Percentiles rank a stretch among this genome's conserved stretches.
phyloP scores from a whole-genome alignment of 2,329 filamentous ascomycete species.

The Venturia pyrina region DNA sequence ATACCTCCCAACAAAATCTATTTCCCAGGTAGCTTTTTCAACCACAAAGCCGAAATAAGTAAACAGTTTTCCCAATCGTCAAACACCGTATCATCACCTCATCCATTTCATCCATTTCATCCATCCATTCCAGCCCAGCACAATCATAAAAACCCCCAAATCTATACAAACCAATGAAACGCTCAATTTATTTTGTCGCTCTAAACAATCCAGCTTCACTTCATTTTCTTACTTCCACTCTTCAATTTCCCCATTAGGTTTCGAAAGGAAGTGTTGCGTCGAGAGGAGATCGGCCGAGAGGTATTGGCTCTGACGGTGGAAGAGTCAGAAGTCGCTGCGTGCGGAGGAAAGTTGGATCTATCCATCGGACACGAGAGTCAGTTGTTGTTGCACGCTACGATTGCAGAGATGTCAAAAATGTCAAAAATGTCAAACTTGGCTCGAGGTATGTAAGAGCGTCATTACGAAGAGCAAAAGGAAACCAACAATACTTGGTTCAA shows the following conservation, averaged over 20 bases:
- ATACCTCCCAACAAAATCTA: too few relatives aligned
- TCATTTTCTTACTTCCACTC: neutral
- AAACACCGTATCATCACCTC: too few relatives aligned
- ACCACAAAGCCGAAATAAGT: too few relatives aligned
- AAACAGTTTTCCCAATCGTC: too few relatives aligned
- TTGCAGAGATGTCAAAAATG: too few relatives aligned
- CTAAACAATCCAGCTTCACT: neutral
- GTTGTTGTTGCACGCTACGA: neutral
- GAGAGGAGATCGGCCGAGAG: neutral
- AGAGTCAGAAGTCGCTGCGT: neutral
- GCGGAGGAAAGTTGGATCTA: neutral
- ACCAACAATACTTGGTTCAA: too few relatives aligned
- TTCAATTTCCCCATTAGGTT: constrained; percentile 1
- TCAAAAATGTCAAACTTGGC: neutral
- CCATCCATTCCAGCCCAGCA: too few relatives aligned
- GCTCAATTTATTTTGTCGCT: neutral
- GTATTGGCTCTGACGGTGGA: neutral
- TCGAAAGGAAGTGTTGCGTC: neutral
- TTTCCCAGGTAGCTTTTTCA: too few relatives aligned
- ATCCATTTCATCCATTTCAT: too few relatives aligned
- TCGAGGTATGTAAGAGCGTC: too few relatives aligned
- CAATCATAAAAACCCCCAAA: neutral
- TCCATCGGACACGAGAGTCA: neutral
- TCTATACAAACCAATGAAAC: neutral
- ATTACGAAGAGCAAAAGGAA: too few relatives aligned